Base-by-base conservation (phyloP, 768 basidiomycete species). In the Termitomyces sp. region DNA sequence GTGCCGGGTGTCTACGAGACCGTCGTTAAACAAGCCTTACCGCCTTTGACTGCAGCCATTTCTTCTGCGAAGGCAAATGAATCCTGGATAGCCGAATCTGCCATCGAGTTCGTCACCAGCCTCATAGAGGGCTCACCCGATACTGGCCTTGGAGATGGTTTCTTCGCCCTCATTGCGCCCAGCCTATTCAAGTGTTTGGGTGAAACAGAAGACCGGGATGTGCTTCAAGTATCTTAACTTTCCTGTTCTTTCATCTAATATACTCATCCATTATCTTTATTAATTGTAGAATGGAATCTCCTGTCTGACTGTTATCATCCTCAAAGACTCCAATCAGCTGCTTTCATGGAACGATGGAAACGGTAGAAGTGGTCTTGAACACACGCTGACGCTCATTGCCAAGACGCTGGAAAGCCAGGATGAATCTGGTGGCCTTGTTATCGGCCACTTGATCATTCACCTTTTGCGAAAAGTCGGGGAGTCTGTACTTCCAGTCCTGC, bases 381-480 rank as follows among this genome's bases (percentile, higher is more conserved):
- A 85, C 58, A 80, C 90, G 16, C 77, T 98, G 45, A 77, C 79
- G 12, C 75, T 97, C 41, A 84, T 98, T 35, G 92, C 89, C 27
- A 85, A 82, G 59, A 81, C 91, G 44, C 76, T 99, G 27, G 82
- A 85, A 56, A 83, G 78, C 58, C 84, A 90, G 60, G 90, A 94
- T 59, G 97, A 99, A 70, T 89, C 95, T 0, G 94, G 90, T 40
- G 96, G 95, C 10, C 81, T 98, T 21, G 89, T 90, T 52, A 89
- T 98, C 46, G 97, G 97, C 19, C 96, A 98, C 66, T 78, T 99
- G 42, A 90, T 99, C 67, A 91, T 98, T 62, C 95, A 98, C 64
- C 77, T 98, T 25, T 77, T 99, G 48, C 82, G 96, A 25, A 86
- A 84, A 59, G 90, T 92, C 0, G 92, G 92, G 12, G 84, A 87